These are phyloP conservation scores for Phaeophleospora eucalypticola DNA, from an alignment of 2,329 filamentous ascomycete species.

Conservation along the genomic window DNA sequence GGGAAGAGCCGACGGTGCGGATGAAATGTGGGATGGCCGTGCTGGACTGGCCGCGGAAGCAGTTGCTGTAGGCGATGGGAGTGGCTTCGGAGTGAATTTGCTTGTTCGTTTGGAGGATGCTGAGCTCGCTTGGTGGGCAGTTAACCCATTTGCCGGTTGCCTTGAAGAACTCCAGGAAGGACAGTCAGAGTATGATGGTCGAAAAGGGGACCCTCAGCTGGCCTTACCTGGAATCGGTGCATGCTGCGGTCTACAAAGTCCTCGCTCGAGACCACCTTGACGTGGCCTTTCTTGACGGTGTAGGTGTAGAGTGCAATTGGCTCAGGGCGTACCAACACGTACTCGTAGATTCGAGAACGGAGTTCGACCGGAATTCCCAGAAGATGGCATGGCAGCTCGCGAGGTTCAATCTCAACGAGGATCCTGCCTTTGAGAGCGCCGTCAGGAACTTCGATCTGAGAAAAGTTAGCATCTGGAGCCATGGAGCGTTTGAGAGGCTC, in stretches of 20 bases:
- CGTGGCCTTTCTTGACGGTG: neutral
- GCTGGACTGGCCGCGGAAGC: no score
- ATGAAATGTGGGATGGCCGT: no score
- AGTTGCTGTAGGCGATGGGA: constrained; percentile 5
- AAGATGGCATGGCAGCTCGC: no score
- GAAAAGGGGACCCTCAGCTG: neutral
- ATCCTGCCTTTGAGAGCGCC: no score
- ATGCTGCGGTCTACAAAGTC: neutral
- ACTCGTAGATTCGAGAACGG: constrained; percentile 14
- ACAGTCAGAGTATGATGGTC: no score
- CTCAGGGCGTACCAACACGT: constrained; percentile 8
- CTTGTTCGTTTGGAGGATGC: constrained; percentile 11
- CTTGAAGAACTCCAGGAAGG: no score
- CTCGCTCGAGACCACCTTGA: neutral
- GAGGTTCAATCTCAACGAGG: no score
- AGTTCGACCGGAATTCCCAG: constrained; percentile 13
- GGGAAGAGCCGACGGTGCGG: no score
- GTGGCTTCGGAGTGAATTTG: constrained; percentile 16
- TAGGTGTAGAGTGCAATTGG: neutral
- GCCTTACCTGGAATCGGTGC: neutral
- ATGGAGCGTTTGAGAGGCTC: no score
- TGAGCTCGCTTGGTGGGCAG: neutral
- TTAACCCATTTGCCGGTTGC: neutral
- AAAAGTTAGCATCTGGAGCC: no score
- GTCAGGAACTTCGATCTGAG: no score